A percentile compares a stretch with the other conserved stretches of the same genome.
phyloP scores from a whole-genome alignment of 495 filamentous ascomycete genomes.

The Neurospora terricola region DNA sequence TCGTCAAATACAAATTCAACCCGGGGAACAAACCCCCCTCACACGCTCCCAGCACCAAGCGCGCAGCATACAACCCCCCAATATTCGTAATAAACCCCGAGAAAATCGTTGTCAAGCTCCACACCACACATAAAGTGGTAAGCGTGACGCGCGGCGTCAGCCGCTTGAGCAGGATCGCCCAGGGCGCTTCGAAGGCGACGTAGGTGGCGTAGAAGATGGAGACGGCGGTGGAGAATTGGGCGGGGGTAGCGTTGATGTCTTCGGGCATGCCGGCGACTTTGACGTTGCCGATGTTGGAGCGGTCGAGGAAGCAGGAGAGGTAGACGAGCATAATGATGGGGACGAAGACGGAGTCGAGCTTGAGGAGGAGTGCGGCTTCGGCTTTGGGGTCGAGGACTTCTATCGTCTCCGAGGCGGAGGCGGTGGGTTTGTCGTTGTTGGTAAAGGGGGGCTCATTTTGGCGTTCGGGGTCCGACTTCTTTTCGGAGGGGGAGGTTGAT shows the following conservation, averaged over 20 bases:
- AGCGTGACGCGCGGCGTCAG: slow-evolving; percentile 49
- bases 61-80: slow-evolving; percentile 38
- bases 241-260: slow-evolving; percentile 42
- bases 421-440: too few relatives aligned
- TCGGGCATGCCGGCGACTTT: slow-evolving; percentile 33
- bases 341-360: slow-evolving; percentile 40
- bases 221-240: slow-evolving; percentile 53
- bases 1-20: slow-evolving; percentile 73
- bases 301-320: slow-evolving; percentile 50
- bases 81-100: slow-evolving; percentile 43
- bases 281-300: slow-evolving; percentile 42
- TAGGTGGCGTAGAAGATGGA: slow-evolving; percentile 82
- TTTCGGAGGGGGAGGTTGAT: not conserved
- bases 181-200: slow-evolving; percentile 63
- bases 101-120: slow-evolving; percentile 44
- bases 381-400: slow-evolving; percentile 36
- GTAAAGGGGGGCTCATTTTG: not conserved
- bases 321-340: slow-evolving; percentile 46
- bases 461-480: not conserved
- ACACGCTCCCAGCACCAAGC: slow-evolving; percentile 45
- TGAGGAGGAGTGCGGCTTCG: slow-evolving; percentile 41
- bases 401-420: too few relatives aligned
- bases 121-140: slow-evolving; percentile 47
- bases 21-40: slow-evolving; percentile 67
- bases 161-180: slow-evolving; percentile 68